Evolutionary conservation across 768 basidiomycete species (phyloP).

Genomic region (Lactarius sp.): DNA sequence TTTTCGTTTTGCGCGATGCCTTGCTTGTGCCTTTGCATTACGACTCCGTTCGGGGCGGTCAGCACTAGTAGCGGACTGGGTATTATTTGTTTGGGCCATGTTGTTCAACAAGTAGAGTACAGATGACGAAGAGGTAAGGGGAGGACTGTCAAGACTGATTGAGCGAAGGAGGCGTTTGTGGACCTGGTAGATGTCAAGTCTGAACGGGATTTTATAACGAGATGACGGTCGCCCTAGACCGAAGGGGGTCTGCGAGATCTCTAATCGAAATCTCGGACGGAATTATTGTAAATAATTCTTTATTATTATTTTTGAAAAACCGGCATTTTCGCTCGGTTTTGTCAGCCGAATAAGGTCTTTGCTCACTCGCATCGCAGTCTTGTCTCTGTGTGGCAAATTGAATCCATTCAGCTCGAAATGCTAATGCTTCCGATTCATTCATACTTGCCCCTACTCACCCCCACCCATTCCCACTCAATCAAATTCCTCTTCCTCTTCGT

Average conservation of each 20-base stretch:
- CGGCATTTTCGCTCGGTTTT: slow-evolving; percentile 25
- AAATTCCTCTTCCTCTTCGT: slow-evolving; percentile 2
- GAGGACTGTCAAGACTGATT: background rate
- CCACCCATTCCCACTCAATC: slow-evolving; percentile 8
- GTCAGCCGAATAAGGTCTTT: slow-evolving; percentile 24
- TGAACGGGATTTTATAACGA: slow-evolving; percentile 22
- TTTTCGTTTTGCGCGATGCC: slow-evolving; percentile 89
- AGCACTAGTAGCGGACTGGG: background rate
- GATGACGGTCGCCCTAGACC: slow-evolving; percentile 16
- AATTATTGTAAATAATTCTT: slow-evolving; percentile 5
- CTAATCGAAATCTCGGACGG: slow-evolving; percentile 8
- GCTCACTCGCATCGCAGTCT: background rate
- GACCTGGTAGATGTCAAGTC: background rate
- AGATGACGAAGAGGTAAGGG: background rate
- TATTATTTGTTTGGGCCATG: slow-evolving; percentile 14
- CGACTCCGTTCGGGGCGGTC: slow-evolving; percentile 67
- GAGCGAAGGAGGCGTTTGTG: slow-evolving; percentile 6
- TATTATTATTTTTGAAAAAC: slow-evolving; percentile 6
- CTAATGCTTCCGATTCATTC: slow-evolving; percentile 19
- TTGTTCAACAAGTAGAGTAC: background rate
- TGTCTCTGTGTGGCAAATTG: background rate
- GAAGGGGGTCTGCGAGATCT: slow-evolving; percentile 18
- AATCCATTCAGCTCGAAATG: background rate
- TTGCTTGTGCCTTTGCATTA: slow-evolving; percentile 83
- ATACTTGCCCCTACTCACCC: background rate